phyloP scores from a whole-genome alignment of 2,329 filamentous ascomycete species.

The Fusarium siculi region DNA sequence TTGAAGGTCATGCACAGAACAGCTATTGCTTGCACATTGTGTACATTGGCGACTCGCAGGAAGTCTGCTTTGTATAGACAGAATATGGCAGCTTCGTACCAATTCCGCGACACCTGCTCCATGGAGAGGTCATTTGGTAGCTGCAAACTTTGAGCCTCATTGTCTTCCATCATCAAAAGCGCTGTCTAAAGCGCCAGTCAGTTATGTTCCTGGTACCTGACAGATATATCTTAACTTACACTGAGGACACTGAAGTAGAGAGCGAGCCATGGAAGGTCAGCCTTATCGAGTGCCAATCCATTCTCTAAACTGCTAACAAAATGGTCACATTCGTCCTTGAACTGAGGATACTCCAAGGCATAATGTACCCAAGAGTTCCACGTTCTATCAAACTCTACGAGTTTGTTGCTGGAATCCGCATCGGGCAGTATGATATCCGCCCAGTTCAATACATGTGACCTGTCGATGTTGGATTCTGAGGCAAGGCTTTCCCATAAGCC shows the following conservation, averaged over 20 bases:
- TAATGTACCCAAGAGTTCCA: neutral
- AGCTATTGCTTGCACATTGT: neutral
- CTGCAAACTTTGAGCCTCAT: neutral
- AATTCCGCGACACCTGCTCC: neutral
- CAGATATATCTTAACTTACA: neutral
- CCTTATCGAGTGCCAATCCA: neutral
- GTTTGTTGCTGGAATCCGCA: neutral
- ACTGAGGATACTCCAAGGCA: neutral
- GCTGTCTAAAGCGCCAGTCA: neutral
- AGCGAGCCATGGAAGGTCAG: neutral
- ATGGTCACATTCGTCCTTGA: neutral
- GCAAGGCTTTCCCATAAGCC: neutral
- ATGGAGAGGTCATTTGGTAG: neutral
- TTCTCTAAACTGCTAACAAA: neutral
- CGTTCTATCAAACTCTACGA: neutral
- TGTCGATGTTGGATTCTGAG: neutral
- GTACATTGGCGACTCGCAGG: neutral
- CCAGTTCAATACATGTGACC: neutral
- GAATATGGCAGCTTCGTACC: neutral
- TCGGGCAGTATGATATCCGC: neutral
- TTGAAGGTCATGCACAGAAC: neutral
- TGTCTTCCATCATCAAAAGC: neutral
- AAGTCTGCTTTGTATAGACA: neutral
- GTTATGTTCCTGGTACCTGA: neutral
- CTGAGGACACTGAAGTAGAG: neutral